A percentile compares a stretch with the other conserved stretches of the same genome.
Conservation (phyloP, 331 rosid species). For the Stylosanthes scabra region DNA sequence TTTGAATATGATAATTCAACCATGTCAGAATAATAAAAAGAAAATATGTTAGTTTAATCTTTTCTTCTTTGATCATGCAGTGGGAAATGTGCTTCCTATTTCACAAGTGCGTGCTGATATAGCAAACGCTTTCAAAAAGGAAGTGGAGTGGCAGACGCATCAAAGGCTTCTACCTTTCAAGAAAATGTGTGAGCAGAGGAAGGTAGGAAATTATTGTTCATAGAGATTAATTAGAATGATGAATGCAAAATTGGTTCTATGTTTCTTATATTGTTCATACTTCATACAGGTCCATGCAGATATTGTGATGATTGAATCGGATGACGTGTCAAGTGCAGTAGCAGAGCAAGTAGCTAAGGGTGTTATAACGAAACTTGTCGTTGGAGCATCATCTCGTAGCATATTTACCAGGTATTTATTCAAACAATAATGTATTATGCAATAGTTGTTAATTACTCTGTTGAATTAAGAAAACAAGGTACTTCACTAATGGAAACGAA, state of each 20-base stretch:
- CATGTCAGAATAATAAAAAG: too few relatives aligned
- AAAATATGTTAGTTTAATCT: too few relatives aligned
- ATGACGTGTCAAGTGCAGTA: conserved; percentile 70
- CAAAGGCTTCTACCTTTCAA: conserved; percentile 76
- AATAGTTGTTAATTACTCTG: conserved; percentile 4
- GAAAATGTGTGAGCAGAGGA: conserved; percentile 74
- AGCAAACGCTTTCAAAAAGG: conserved; percentile 66
- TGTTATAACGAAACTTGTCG: conserved; percentile 63
- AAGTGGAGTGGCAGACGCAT: conserved; percentile 64
- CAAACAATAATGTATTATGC: conserved; percentile 11
- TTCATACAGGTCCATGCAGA: conserved; percentile 77
- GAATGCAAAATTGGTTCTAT: conserved; percentile 30
- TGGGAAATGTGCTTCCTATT: conserved; percentile 76
- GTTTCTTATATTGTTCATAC: conserved; percentile 23
- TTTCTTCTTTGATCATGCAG: conserved; percentile 44
- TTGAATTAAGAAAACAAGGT: conserved; percentile 14
- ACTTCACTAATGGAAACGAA: conserved; percentile 16
- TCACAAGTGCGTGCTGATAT: conserved; percentile 68
- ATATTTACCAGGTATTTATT: conserved; percentile 74
- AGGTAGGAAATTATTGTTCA: conserved; percentile 56
- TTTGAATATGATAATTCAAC: too few relatives aligned
- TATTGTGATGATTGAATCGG: conserved; percentile 72
- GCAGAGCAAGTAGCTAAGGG: conserved; percentile 75
- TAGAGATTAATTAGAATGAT: conserved; percentile 28
- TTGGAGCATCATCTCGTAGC: conserved; percentile 82